Conservation (phyloP, 495 filamentous ascomycete genomes). For the Penicillium silybi region DNA sequence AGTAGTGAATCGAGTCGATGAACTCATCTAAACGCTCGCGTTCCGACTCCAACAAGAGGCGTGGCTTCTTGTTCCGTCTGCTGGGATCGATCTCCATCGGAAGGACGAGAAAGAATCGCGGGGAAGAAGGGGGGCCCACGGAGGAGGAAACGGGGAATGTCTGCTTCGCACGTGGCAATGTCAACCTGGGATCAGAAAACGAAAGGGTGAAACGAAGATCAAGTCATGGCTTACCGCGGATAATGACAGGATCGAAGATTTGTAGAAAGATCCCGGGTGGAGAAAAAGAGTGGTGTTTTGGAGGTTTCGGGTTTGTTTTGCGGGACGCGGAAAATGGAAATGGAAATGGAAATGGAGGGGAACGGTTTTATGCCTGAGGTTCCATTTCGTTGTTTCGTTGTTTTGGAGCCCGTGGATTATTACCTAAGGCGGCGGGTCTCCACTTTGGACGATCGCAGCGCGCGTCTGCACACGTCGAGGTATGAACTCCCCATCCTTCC, state of each 20-base stretch:
- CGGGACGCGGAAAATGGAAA: conserved; percentile 24
- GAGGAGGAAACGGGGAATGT: neutral
- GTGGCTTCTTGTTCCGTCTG: conserved; percentile 79
- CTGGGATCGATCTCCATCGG: conserved; percentile 69
- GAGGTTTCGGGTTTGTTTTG: conserved; percentile 12
- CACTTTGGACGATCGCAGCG: conserved; percentile 19
- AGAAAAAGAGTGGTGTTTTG: conserved; percentile 5
- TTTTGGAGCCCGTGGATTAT: conserved; percentile 3
- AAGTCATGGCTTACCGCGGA: neutral
- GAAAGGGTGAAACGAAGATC: neutral
- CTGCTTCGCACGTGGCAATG: conserved; percentile 4
- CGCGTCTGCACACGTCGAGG: conserved; percentile 26
- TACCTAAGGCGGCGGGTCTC: conserved; percentile 22
- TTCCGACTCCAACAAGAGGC: conserved; percentile 76
- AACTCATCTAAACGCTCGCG: conserved; percentile 83
- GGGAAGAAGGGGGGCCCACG: neutral
- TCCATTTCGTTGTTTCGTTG: neutral
- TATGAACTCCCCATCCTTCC: conserved; percentile 8
- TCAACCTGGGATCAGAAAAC: neutral
- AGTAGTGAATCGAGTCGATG: conserved; percentile 90
- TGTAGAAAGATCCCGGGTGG: neutral
- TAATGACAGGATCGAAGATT: neutral
- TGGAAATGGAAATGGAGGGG: conserved; percentile 9
- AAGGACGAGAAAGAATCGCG: conserved; percentile 2
- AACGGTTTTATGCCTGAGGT: conserved; percentile 4